Evolutionary conservation across 495 filamentous ascomycete genomes (phyloP).

Genomic region (Tuber magnatum): DNA sequence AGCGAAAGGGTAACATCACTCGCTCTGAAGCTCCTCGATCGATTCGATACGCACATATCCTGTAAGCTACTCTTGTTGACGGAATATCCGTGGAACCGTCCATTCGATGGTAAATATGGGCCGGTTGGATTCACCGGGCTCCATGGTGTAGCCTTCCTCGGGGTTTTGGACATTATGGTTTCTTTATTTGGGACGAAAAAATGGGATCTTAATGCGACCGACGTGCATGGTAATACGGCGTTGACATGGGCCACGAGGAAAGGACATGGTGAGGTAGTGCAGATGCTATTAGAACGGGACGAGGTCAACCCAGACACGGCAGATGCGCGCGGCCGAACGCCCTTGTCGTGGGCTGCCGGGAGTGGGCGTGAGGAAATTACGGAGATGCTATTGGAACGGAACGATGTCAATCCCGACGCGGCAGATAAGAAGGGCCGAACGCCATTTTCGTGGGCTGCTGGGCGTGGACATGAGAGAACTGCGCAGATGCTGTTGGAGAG

Average conservation of each 20-base stretch:
- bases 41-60: background rate
- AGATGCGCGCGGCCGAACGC: conserved; percentile 22
- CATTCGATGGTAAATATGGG: too few relatives aligned
- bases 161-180: background rate
- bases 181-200: background rate
- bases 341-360: conserved; percentile 40
- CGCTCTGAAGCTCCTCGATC: background rate
- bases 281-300: background rate
- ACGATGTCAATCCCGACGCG: conserved; percentile 16
- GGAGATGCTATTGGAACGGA: conserved; percentile 29
- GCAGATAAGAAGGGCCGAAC: conserved; percentile 38
- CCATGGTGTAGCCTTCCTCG: background rate
- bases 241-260: background rate
- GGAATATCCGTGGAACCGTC: background rate
- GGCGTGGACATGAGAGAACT: conserved; percentile 42
- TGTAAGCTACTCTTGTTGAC: background rate
- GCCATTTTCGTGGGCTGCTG: conserved; percentile 43
- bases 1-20: background rate
- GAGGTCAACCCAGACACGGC: conserved; percentile 32
- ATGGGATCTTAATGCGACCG: background rate
- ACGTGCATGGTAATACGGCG: background rate
- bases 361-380: conserved; percentile 35
- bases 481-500: conserved; percentile 19
- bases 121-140: background rate
- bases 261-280: background rate